These are phyloP conservation scores for Backusella mclennaniae DNA, from an alignment of 192 early-diverging fungal genomes.

Conservation along the genomic window DNA sequence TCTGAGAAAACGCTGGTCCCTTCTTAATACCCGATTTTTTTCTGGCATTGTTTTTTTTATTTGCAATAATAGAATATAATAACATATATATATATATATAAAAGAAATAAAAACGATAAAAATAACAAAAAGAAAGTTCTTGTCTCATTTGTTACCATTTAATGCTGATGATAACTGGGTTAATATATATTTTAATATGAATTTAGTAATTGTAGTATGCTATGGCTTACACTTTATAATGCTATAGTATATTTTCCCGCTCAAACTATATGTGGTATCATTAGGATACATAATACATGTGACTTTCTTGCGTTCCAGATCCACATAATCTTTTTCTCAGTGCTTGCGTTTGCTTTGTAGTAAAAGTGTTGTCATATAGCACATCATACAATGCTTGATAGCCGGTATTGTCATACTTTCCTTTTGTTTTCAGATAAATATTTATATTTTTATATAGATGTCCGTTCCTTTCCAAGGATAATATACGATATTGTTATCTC, in stretches of 20 bases:
- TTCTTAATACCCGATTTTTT: constrained; percentile 7
- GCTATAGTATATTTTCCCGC: neutral
- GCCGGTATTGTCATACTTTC: neutral
- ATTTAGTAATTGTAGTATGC: neutral
- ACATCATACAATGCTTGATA: neutral
- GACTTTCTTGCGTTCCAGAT: neutral
- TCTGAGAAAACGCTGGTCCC: neutral
- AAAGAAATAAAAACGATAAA: neutral
- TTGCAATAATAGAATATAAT: neutral
- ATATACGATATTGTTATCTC: neutral
- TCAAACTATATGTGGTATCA: neutral
- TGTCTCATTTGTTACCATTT: neutral
- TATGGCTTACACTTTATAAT: neutral
- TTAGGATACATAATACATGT: neutral
- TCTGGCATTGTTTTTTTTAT: neutral
- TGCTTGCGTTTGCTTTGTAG: neutral
- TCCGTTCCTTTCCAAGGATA: neutral
- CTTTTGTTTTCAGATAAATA: neutral
- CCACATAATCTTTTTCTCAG: constrained; percentile 4
- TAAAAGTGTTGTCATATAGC: neutral
- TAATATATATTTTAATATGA: neutral
- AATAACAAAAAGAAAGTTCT: neutral
- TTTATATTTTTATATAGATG: neutral
- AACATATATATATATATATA: neutral
- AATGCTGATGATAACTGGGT: neutral